Evolutionary conservation across 202 grass and related monocot genomes (phyloP).

Genomic region (Bolboschoenoplectus hybrid): DNA sequence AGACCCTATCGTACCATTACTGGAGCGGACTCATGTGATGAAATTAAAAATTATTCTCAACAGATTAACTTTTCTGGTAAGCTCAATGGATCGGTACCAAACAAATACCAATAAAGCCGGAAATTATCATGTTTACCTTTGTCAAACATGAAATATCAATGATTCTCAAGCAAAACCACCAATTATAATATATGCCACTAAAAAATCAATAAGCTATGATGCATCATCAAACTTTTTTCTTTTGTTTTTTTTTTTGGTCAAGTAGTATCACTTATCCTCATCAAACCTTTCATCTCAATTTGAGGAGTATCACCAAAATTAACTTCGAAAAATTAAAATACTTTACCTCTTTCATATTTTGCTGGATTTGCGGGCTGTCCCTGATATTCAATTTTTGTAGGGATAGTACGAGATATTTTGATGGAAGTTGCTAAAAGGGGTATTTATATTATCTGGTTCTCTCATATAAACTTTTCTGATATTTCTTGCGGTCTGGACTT

Average conservation of each 20-base stretch:
- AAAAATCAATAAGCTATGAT: not conserved
- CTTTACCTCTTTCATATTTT: not conserved
- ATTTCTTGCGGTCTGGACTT: not conserved
- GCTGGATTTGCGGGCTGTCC: not conserved
- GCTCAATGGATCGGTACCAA: not conserved
- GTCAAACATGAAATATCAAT: not conserved
- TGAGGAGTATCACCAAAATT: not conserved
- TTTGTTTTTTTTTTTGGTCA: too few relatives aligned
- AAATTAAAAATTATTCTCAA: not conserved
- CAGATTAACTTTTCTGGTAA: not conserved
- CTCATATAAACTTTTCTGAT: not conserved
- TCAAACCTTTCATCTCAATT: not conserved
- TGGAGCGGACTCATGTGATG: not conserved
- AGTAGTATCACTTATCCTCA: not conserved
- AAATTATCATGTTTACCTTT: not conserved
- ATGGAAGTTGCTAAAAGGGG: not conserved
- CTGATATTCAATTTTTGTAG: not conserved
- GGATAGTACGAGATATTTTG: not conserved
- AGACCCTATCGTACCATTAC: not conserved
- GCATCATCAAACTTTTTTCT: not conserved
- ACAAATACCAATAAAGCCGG: not conserved
- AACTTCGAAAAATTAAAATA: not conserved
- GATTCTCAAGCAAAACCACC: not conserved
- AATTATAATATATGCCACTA: not conserved
- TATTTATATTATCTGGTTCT: too few relatives aligned